Evolutionary conservation across 257 asterid genomes (phyloP), one percentile per base, ranked within the genome.

Genomic region (Scutellaria barbata): DNA sequence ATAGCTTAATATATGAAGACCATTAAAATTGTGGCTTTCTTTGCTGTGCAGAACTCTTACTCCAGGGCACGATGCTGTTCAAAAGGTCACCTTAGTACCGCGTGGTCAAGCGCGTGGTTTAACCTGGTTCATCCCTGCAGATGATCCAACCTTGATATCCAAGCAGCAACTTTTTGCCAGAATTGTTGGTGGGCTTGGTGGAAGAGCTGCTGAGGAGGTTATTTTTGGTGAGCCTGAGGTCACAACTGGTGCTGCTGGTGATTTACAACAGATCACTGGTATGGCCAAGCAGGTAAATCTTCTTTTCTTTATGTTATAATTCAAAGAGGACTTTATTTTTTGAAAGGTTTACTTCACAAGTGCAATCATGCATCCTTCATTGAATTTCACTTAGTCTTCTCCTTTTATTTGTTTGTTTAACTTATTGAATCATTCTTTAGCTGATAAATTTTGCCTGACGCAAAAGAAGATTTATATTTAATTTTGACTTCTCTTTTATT

Each of bases 31-130:
- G 51, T 16, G 37, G 41, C 63, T 68, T 59, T 58, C 71, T 55
- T 74, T 80, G 41, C 12, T 13, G 41, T 86, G 83, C 92, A 95
- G 98, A 76, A 92, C 98, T 62, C 87, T 92, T 10, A 89, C 99
- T 48, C 96, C 98, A 7, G 99, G 99, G 61, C 99, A 95, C 55
- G 99, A 95, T 79, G 79, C 98, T 10, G 99, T 95, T 52, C 99
- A 92, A 79, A 95, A 95, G 81, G 98, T 95, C 54, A 95, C 98
- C 73, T 75, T 95, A 73, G 71, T 95, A 47, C 99, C 99, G 7
- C 96, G 99, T 72, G 99, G 98, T 69, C 99, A 89, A 69, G 99
- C 99, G 22, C 93, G 96, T 62, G 99, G 99, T 63, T 77, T 95
- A 84, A 95, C 99, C 57, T 95, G 99, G 99, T 95, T 95, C 77